These are phyloP conservation scores for Chytriomyces sp. DNA, from an alignment of 192 early-diverging fungal species.

Conservation along the genomic window DNA sequence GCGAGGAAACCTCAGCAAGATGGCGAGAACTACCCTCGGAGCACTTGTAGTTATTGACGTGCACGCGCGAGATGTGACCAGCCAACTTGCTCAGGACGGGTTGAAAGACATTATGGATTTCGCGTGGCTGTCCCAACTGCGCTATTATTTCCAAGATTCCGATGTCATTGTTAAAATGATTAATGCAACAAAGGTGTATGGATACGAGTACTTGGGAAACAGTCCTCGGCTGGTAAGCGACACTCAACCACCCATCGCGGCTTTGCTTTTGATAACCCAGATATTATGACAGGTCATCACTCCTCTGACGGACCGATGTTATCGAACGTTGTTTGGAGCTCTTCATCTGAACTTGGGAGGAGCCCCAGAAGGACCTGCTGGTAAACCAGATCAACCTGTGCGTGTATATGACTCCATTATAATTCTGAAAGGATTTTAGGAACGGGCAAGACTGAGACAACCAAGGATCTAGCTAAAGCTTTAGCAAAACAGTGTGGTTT, in stretches of 20 bases:
- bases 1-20: conserved; percentile 61
- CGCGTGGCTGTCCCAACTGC: conserved; percentile 63
- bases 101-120: conserved; percentile 61
- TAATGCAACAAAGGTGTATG: conserved; percentile 66
- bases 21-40: conserved; percentile 65
- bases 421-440: conserved; percentile 30
- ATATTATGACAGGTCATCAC: conserved; percentile 59
- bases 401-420: neutral
- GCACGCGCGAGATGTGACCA: conserved; percentile 66
- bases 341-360: conserved; percentile 69
- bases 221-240: conserved; percentile 49
- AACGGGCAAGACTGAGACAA: conserved; percentile 73
- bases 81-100: conserved; percentile 49
- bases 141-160: conserved; percentile 68
- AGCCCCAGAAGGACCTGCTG: conserved; percentile 65
- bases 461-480: conserved; percentile 70
- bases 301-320: conserved; percentile 68
- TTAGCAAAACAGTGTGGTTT: conserved; percentile 68
- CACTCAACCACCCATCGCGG: conserved; percentile 3
- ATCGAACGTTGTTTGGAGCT: conserved; percentile 66
- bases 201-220: conserved; percentile 59
- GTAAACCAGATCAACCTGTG: conserved; percentile 29
- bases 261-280: conserved; percentile 51
- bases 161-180: conserved; percentile 67
- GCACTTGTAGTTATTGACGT: conserved; percentile 71